Evolutionary conservation across 306 rosid genomes (phyloP).

Genomic region (Fragaria ananassa): DNA sequence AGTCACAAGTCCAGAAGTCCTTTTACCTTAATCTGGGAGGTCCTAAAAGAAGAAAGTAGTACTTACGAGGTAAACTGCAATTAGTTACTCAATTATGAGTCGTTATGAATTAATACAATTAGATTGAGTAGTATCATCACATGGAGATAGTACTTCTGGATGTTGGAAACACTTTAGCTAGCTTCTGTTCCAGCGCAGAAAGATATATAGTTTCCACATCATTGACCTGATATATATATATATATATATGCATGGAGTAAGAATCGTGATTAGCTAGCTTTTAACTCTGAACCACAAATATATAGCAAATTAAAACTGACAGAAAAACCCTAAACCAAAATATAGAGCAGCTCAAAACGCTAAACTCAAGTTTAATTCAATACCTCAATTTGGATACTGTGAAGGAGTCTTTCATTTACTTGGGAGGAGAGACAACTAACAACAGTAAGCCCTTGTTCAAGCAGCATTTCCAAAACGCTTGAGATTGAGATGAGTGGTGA

Average conservation of each 20-base stretch:
- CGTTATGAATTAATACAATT: background rate
- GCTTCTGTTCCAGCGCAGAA: constrained; percentile 45
- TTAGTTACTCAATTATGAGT: background rate
- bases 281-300: constrained; percentile 1
- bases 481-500: constrained; percentile 30
- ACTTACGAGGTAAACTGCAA: background rate
- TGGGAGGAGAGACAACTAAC: constrained; percentile 37
- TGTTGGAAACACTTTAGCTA: constrained; percentile 34
- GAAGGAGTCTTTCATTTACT: constrained; percentile 44
- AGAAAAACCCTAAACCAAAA: background rate
- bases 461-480: constrained; percentile 30
- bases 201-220: constrained; percentile 28
- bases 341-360: background rate
- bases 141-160: constrained; percentile 5
- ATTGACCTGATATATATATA: constrained; percentile 38
- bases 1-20: background rate
- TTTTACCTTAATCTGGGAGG: background rate
- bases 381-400: constrained; percentile 55
- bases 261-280: background rate
- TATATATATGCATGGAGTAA: constrained; percentile 12
- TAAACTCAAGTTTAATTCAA: background rate
- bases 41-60: background rate
- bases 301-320: background rate
- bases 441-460: constrained; percentile 48
- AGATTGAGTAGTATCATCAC: background rate